Base-by-base conservation (phyloP, 176 grass and related monocot genomes). In the Ananas comosus region DNA sequence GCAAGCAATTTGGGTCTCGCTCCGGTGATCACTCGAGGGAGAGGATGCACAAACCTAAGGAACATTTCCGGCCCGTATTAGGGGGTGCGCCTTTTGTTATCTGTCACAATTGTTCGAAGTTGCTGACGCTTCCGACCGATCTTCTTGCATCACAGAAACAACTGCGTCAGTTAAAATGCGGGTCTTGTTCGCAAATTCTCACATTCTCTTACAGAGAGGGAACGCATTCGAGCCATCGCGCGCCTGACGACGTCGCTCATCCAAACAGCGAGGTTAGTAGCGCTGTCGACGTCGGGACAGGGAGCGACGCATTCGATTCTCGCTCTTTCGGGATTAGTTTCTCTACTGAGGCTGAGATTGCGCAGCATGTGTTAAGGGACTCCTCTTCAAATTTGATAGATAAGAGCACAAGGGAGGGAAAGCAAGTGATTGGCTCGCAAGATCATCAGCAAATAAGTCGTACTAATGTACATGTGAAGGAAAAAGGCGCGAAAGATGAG, bases 1-100 rank as follows among this genome's bases (percentile, higher is more conserved):
- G 3, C 13, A 64, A 64, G 54, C 74, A 76, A 1, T 68, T 28
- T 69, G 79, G 53, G 11, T 28, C 74, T 9, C 81, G 71, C 48
- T 21, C 78, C 1, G 70, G 76, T 14, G 78, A 72, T 7, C 57
- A 76, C 4, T 16, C 3, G n/a, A 83, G 66, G 73, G 81, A 66
- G 72, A 88, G 21, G 58, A 75, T 75, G 13, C 70, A 65, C 49
- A 59, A 53, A 1, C 72, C 77, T 1, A 97, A 78, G 73, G 77
- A 87, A 1, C 82, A 83, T 50, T 90, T 89, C 70, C 79, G 82
- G 22, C 89, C 94, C 0, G 81, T 93, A 53, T 72, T 99, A 50
- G 50, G 78, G 1, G 94, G 94, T 3, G 82, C 94, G 1, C 94
- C 94, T n/a, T 99, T 99, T 70, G 69, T 99, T 49, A 79, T 99